phyloP scores from a whole-genome alignment of 1,284 basidiomycete species.

The Acaromyces ingoldii region DNA sequence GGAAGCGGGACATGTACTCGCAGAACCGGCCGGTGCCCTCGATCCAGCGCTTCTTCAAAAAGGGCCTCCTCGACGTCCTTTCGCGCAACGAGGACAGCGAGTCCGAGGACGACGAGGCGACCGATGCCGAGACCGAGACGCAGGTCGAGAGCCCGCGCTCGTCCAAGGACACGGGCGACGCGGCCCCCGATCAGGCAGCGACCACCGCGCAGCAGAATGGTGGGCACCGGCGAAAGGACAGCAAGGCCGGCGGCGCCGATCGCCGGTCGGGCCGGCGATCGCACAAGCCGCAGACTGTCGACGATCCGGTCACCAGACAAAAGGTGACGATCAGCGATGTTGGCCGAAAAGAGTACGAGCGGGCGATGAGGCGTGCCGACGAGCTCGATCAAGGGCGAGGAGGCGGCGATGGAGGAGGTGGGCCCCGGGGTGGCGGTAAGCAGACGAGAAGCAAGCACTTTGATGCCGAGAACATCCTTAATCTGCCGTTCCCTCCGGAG shows the following conservation, averaged over 20 bases:
- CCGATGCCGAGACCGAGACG: constrained; percentile 1
- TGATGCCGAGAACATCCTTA: constrained; percentile 12
- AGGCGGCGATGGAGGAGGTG: background rate
- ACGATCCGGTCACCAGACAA: constrained; percentile 22
- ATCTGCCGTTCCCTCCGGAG: constrained; percentile 17
- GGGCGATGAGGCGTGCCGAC: constrained; percentile 11
- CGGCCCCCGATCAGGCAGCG: background rate
- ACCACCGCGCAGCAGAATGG: background rate
- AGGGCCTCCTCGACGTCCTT: constrained; percentile 20
- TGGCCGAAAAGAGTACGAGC: constrained; percentile 18
- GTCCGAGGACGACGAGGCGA: constrained; percentile 16
- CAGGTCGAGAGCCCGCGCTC: background rate
- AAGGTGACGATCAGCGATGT: constrained; percentile 18
- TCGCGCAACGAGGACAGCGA: constrained; percentile 1
- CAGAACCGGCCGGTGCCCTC: constrained; percentile 23
- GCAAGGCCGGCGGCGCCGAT: constrained; percentile 10
- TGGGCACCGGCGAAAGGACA: background rate
- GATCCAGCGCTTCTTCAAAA: constrained; percentile 27
- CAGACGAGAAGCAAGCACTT: background rate
- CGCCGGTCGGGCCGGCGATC: constrained; percentile 1
- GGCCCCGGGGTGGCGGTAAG: background rate
- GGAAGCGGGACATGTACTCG: constrained; percentile 21
- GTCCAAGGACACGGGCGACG: background rate
- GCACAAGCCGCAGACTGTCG: constrained; percentile 12
- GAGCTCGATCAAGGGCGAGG: background rate